phyloP scores from a whole-genome alignment of 257 asterid genomes.

The Thymus quinquecostatus region DNA sequence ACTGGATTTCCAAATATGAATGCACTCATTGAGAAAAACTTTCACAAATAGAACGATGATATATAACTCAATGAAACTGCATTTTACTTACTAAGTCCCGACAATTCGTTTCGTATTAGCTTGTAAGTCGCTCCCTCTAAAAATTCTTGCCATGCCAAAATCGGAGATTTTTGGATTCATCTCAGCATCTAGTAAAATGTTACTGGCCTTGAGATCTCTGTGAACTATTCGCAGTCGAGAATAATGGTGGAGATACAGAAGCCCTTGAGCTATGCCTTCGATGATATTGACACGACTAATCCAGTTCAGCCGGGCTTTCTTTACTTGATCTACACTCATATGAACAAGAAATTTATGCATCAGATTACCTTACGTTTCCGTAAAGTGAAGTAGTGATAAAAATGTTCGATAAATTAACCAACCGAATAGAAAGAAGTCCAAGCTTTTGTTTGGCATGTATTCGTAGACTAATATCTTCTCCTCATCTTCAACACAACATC shows the following conservation, averaged over 20 bases:
- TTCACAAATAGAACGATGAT: not conserved
- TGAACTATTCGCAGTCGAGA: not conserved
- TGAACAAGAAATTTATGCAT: no score
- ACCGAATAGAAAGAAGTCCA: constrained; percentile 15
- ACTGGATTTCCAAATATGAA: not conserved
- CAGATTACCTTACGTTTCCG: no score
- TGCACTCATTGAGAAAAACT: not conserved
- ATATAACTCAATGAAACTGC: no score
- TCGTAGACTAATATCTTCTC: constrained; percentile 10
- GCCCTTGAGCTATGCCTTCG: constrained; percentile 1
- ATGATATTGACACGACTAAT: not conserved
- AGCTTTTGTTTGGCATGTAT: constrained; percentile 15
- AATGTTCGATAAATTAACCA: not conserved
- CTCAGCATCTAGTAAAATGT: not conserved
- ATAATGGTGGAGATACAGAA: constrained; percentile 1
- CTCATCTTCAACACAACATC: not conserved
- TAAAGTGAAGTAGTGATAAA: not conserved
- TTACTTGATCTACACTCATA: not conserved
- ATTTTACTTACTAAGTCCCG: not conserved
- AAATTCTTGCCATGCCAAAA: not conserved
- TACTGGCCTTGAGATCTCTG: not conserved
- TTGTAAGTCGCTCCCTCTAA: not conserved
- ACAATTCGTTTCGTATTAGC: constrained; percentile 1
- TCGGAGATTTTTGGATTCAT: not conserved
- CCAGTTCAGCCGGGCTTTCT: not conserved